phyloP scores from a whole-genome alignment of 768 basidiomycete genomes.

The Tulasnella sp. region DNA sequence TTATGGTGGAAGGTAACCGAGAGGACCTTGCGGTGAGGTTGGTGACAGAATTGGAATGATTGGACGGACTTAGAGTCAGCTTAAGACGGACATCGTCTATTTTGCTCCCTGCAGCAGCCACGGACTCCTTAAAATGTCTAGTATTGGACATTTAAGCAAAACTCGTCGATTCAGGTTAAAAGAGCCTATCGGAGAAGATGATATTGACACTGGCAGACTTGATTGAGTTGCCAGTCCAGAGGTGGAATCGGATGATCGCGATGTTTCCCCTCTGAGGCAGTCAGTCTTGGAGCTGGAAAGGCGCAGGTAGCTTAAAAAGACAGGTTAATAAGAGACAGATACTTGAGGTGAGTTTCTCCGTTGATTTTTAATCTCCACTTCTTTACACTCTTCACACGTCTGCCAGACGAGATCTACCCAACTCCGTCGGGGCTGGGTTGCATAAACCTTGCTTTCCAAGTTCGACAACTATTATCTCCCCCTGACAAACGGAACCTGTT shows the following conservation, averaged over 20 bases:
- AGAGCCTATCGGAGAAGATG: background rate
- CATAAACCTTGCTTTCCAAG: too few relatives aligned
- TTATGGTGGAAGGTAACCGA: background rate
- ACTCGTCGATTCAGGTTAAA: conserved; percentile 13
- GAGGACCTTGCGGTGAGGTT: background rate
- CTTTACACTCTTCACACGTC: background rate
- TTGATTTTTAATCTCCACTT: background rate
- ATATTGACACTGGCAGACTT: background rate
- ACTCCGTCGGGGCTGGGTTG: too few relatives aligned
- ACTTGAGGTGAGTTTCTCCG: background rate
- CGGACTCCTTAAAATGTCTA: background rate
- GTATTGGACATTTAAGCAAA: background rate
- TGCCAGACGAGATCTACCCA: background rate
- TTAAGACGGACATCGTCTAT: background rate
- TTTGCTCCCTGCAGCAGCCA: background rate
- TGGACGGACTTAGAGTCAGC: conserved; percentile 5
- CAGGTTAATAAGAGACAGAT: background rate
- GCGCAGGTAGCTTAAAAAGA: background rate
- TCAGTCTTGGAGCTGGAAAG: conserved; percentile 23
- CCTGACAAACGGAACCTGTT: too few relatives aligned
- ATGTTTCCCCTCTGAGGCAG: conserved; percentile 17
- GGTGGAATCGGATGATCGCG: conserved; percentile 6
- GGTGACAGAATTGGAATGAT: conserved; percentile 20
- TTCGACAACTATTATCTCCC: too few relatives aligned
- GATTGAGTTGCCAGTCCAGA: background rate